Conservation (phyloP, 106 monocot species). For the Posidonia australis region DNA sequence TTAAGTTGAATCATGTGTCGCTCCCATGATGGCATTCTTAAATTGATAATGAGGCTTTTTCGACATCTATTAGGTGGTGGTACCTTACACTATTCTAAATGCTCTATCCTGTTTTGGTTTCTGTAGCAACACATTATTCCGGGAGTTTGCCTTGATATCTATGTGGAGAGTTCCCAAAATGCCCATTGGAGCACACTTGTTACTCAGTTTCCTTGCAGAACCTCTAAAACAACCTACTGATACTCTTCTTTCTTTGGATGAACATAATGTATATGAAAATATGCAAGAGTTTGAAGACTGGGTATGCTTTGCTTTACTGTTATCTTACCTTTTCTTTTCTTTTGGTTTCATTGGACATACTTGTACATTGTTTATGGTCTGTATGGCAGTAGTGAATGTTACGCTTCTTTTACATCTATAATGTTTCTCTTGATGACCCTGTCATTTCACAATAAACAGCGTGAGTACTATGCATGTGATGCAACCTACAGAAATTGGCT, state of each 20-base stretch:
- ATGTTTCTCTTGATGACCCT: background rate
- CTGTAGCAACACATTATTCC: conserved; percentile 72
- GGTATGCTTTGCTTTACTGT: conserved; percentile 36
- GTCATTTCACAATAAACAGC: conserved; percentile 28
- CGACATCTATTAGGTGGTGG: background rate
- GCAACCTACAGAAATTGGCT: conserved; percentile 95
- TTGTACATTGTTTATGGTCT: background rate
- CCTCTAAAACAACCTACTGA: conserved; percentile 81
- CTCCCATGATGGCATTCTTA: too few species aligned
- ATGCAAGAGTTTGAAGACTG: conserved; percentile 96
- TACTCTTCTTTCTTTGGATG: conserved; percentile 53
- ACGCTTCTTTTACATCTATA: background rate
- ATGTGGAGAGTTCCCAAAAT: conserved; percentile 95
- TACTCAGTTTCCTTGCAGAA: conserved; percentile 86
- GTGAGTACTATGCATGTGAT: conserved; percentile 86
- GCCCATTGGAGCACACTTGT: conserved; percentile 88
- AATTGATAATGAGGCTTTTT: background rate
- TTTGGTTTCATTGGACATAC: background rate
- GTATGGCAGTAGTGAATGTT: background rate
- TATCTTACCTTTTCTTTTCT: background rate
- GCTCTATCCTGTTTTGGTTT: conserved; percentile 7
- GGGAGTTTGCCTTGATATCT: conserved; percentile 98
- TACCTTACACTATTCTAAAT: background rate
- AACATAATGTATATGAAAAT: conserved; percentile 45
- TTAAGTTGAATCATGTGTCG: too few species aligned